These are phyloP conservation scores for Candida sanyiensis DNA, from an alignment of 805 yeast species.

Conservation along the genomic window DNA sequence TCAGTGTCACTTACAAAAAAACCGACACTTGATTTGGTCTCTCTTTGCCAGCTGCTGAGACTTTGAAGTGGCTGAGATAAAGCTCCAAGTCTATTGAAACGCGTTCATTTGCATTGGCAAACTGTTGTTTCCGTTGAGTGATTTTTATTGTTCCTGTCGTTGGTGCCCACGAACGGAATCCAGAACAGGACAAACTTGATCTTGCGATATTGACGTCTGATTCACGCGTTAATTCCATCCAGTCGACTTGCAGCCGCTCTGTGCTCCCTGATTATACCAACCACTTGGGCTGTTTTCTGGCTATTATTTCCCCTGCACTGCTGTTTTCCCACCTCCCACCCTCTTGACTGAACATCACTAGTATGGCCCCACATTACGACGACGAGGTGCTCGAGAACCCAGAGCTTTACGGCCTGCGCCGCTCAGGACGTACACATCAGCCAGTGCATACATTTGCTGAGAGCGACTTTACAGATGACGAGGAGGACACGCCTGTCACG, in stretches of 20 bases:
- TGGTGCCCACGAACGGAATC: too few relatives aligned
- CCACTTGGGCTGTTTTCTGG: neutral
- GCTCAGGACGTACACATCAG: constrained; percentile 44
- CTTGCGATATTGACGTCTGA: neutral
- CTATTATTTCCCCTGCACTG: neutral
- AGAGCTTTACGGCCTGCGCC: constrained; percentile 76
- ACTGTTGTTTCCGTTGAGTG: neutral
- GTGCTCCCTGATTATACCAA: too few relatives aligned
- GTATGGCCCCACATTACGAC: constrained; percentile 28
- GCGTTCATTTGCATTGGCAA: too few relatives aligned
- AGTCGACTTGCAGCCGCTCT: too few relatives aligned
- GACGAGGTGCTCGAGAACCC: constrained; percentile 64
- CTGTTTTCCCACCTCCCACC: neutral
- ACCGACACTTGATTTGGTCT: too few relatives aligned
- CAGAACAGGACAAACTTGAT: neutral
- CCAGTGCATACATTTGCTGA: constrained; percentile 18
- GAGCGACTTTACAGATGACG: constrained; percentile 19
- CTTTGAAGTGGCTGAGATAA: too few relatives aligned
- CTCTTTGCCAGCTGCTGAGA: too few relatives aligned
- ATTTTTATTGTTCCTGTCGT: neutral
- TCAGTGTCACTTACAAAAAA: too few relatives aligned
- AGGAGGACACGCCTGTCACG: constrained; percentile 21
- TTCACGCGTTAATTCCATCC: too few relatives aligned
- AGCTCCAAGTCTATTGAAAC: too few relatives aligned
- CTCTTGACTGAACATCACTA: neutral